Percentiles rank a stretch among this genome's conserved stretches.
Evolutionary conservation across 2,329 filamentous ascomycete species (phyloP).

Genomic region (Trichothecium sympodiale): DNA sequence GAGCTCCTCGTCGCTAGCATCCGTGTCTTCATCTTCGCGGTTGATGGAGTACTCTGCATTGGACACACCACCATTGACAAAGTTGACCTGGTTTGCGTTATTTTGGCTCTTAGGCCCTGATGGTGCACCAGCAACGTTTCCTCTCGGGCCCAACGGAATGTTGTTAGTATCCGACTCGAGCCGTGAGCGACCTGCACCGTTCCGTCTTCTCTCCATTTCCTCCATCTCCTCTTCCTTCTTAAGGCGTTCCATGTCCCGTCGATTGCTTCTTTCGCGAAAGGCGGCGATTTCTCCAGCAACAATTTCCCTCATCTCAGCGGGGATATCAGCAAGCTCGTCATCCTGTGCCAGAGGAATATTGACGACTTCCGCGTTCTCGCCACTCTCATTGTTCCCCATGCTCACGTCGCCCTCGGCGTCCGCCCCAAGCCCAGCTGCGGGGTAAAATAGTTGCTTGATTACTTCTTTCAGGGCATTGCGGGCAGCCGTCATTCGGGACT

Average conservation of each 20-base stretch:
- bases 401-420: conserved; percentile 56
- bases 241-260: conserved; percentile 78
- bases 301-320: conserved; percentile 88
- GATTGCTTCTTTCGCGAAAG: conserved; percentile 84
- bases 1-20: conserved; percentile 79
- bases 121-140: conserved; percentile 57
- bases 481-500: conserved; percentile 60
- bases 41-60: conserved; percentile 47
- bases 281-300: conserved; percentile 90
- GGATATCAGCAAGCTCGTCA: conserved; percentile 91
- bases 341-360: conserved; percentile 82
- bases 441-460: conserved; percentile 63
- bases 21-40: conserved; percentile 74
- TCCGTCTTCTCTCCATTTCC: conserved; percentile 67
- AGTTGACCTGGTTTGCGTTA: conserved; percentile 44
- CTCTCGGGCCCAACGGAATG: conserved; percentile 22
- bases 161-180: conserved; percentile 61
- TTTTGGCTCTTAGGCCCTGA: conserved; percentile 53
- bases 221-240: conserved; percentile 88
- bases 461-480: conserved; percentile 56
- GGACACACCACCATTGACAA: conserved; percentile 67
- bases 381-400: conserved; percentile 56
- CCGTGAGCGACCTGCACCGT: conserved; percentile 47
- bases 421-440: conserved; percentile 31
- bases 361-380: conserved; percentile 68